These are phyloP conservation scores for Cryptococcus maquisensis DNA, from an alignment of 1,284 basidiomycete genomes.

Conservation along the genomic window DNA sequence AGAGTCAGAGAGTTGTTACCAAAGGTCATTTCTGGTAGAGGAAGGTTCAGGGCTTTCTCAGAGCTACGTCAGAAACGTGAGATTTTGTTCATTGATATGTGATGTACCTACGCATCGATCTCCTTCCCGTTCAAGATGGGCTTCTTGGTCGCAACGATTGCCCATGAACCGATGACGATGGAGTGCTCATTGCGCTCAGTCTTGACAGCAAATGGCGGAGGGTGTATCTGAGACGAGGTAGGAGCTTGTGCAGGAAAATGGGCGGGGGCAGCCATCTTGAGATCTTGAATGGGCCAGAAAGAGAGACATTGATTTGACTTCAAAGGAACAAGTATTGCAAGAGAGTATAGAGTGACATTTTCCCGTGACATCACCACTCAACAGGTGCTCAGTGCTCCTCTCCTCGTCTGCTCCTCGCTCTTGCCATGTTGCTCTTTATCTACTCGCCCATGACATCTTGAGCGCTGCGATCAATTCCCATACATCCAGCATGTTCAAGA, in stretches of 20 bases:
- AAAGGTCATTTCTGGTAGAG: slow-evolving; percentile 96
- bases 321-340: too few relatives aligned
- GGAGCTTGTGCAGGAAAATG: background rate
- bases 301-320: too few relatives aligned
- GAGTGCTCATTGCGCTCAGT: slow-evolving; percentile 18
- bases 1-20: slow-evolving; percentile 76
- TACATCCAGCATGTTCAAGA: too few relatives aligned
- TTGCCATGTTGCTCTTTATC: too few relatives aligned
- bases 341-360: too few relatives aligned
- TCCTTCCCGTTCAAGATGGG: slow-evolving; percentile 52
- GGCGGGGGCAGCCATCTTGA: background rate
- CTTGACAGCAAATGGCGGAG: slow-evolving; percentile 4
- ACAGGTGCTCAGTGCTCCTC: too few relatives aligned
- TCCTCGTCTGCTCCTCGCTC: too few relatives aligned
- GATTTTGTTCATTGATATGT: background rate
- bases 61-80: slow-evolving; percentile 53
- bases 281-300: too few relatives aligned
- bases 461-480: too few relatives aligned
- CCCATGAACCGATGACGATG: slow-evolving; percentile 47
- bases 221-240: slow-evolving; percentile 4
- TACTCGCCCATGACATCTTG: too few relatives aligned
- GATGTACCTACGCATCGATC: slow-evolving; percentile 49
- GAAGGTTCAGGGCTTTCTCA: slow-evolving; percentile 67
- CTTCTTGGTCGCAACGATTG: slow-evolving; percentile 44
- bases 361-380: too few relatives aligned